Conservation (phyloP, 2,329 filamentous ascomycete genomes). For the Clonostachys chloroleuca region DNA sequence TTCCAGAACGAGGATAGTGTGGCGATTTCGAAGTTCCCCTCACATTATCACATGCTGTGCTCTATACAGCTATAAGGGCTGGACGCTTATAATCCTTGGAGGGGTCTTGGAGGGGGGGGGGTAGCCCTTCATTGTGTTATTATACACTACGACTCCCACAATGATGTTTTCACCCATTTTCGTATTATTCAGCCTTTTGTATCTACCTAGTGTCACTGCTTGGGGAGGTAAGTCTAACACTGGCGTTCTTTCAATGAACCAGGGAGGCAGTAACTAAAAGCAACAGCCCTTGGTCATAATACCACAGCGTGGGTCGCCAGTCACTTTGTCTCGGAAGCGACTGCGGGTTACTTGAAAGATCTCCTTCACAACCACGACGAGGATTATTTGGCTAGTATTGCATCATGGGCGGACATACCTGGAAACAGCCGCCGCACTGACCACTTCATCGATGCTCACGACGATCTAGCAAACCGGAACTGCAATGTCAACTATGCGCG, state of each 20-base stretch:
- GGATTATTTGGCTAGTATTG: slow-evolving; percentile 58
- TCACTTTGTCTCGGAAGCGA: slow-evolving; percentile 52
- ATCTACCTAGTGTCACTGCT: slow-evolving; percentile 25
- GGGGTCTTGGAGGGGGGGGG: too few relatives aligned
- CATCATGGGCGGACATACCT: slow-evolving; percentile 64
- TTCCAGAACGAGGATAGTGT: too few relatives aligned
- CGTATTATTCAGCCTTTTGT: slow-evolving; percentile 15
- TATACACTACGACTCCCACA: too few relatives aligned
- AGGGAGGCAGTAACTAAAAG: background rate
- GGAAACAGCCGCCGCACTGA: slow-evolving; percentile 57
- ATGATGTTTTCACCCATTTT: too few relatives aligned
- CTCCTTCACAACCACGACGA: slow-evolving; percentile 49
- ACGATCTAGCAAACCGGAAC: slow-evolving; percentile 13
- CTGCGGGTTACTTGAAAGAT: slow-evolving; percentile 50
- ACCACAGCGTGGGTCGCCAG: slow-evolving; percentile 60
- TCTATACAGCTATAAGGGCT: too few relatives aligned
- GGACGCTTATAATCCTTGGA: too few relatives aligned
- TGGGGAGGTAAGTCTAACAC: slow-evolving; percentile 31
- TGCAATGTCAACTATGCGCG: slow-evolving; percentile 38
- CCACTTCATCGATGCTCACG: slow-evolving; percentile 50
- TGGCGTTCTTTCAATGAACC: background rate
- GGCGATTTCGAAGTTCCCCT: too few relatives aligned
- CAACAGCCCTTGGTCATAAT: slow-evolving; percentile 56
- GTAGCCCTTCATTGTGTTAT: too few relatives aligned
- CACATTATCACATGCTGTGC: too few relatives aligned